Evolutionary conservation across 768 basidiomycete species (phyloP), one percentile per base, ranked within the genome.

Genomic region (Serendipita sp.): DNA sequence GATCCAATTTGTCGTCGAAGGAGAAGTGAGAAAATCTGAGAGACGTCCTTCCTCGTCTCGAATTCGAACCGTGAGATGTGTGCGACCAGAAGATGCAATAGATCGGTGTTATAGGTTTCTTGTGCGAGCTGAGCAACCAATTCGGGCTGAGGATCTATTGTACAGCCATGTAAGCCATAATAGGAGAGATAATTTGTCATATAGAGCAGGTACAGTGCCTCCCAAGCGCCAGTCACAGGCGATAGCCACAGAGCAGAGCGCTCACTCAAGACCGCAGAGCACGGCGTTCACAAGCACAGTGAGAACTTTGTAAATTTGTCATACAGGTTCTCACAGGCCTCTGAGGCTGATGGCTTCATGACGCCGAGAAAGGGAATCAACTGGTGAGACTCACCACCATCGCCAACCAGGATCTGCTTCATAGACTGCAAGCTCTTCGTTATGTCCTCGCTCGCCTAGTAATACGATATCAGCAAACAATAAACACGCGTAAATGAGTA

Each of bases 121-220:
- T 97, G 93, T 0, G 95, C 89, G 10, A 98, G 84, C 73, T 97
- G 94, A 4, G 94, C 92, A 47, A 97, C 82, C 37, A 91, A 78
- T 70, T 98, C 95, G 0, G 93, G 89, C 15, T 86, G 77, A 5
- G 92, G 89, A 66, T 94, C 92, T 85, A 70, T 37, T 63, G 45
- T 8, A 51, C n/a, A 34, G 56, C 11, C 28, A 34, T 60, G 37
- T 60, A 35, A 60, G 56, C n/a, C 13, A 41, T 13, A 5, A 41
- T 5, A 41, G 41, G 13, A 7, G 41, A 34, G 8, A 16, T 60
- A 24, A 37, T 60, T 8, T 8, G 56, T 30, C 24, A 34, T 60
- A 11, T 30, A 10, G 56, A 35, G 28, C 10, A 34, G 56, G 38
- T 10, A n/a, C 28, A 3, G 48, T 2, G 45, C 45, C n/a, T 5